Conservation (phyloP, 2,329 filamentous ascomycete species). For the Talaromyces sp. region DNA sequence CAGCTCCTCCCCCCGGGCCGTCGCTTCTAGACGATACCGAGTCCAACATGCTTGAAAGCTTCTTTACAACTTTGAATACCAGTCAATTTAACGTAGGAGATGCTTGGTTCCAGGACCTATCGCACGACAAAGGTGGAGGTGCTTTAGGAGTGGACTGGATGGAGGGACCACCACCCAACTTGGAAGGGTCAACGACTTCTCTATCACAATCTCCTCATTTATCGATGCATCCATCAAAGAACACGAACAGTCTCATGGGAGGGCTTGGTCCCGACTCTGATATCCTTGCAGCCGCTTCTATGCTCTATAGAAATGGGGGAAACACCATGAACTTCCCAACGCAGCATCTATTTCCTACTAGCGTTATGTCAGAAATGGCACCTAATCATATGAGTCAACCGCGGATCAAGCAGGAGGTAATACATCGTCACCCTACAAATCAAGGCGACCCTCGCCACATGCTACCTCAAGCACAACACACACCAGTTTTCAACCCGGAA, state of each 20-base stretch:
- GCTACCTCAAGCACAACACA: slow-evolving; percentile 31
- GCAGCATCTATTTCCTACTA: slow-evolving; percentile 20
- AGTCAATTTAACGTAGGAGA: slow-evolving; percentile 35
- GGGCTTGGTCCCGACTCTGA: slow-evolving; percentile 38
- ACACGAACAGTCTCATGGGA: slow-evolving; percentile 20
- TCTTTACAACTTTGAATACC: slow-evolving; percentile 40
- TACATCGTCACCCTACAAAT: slow-evolving; percentile 13
- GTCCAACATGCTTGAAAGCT: slow-evolving; percentile 51
- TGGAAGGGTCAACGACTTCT: slow-evolving; percentile 62
- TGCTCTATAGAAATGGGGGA: slow-evolving; percentile 37
- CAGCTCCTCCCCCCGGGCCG: slow-evolving; percentile 59
- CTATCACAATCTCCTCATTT: slow-evolving; percentile 50
- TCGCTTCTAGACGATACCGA: slow-evolving; percentile 58
- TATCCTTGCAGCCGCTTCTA: slow-evolving; percentile 54
- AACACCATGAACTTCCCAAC: slow-evolving; percentile 27
- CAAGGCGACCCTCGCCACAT: slow-evolving; percentile 18
- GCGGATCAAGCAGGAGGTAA: slow-evolving; percentile 19
- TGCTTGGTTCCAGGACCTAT: slow-evolving; percentile 30
- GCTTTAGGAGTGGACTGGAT: slow-evolving; percentile 34
- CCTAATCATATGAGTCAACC: slow-evolving; percentile 17
- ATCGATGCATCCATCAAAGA: slow-evolving; percentile 25
- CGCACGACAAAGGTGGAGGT: slow-evolving; percentile 25
- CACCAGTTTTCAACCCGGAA: slow-evolving; percentile 33
- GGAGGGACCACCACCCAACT: slow-evolving; percentile 56
- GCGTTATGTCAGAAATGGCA: slow-evolving; percentile 21